Conservation (phyloP, 768 basidiomycete genomes). For the Xanthoconium purpureum region DNA sequence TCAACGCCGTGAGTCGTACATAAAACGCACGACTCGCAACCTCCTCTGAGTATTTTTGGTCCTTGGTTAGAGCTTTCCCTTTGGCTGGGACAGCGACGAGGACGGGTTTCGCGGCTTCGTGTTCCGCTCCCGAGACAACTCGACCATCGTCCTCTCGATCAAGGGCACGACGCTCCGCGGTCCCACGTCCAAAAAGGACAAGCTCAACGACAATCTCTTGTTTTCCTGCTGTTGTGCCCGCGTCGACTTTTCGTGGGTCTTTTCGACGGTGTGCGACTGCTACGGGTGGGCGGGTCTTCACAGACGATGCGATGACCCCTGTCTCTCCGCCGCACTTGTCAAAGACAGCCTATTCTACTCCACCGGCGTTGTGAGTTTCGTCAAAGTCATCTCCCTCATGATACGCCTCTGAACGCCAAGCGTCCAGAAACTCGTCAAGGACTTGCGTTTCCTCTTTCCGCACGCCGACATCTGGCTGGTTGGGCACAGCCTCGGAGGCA, state of each 20-base stretch:
- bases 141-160: slow-evolving; percentile 82
- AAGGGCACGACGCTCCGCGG: slow-evolving; percentile 87
- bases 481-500: slow-evolving; percentile 62
- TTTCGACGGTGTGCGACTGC: slow-evolving; percentile 86
- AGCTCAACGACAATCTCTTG: slow-evolving; percentile 86
- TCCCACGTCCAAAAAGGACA: slow-evolving; percentile 86
- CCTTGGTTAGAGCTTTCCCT: slow-evolving; percentile 62
- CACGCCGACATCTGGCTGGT: slow-evolving; percentile 59
- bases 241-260: slow-evolving; percentile 83
- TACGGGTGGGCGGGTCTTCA: slow-evolving; percentile 48
- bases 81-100: slow-evolving; percentile 65
- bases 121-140: slow-evolving; percentile 74
- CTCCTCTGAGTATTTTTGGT: slow-evolving; percentile 3
- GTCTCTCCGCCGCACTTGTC: slow-evolving; percentile 79
- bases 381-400: not conserved
- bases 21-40: not conserved
- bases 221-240: slow-evolving; percentile 94
- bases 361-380: slow-evolving; percentile 67
- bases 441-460: slow-evolving; percentile 56
- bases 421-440: slow-evolving; percentile 51
- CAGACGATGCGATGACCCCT: slow-evolving; percentile 75
- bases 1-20: slow-evolving; percentile 36
- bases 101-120: slow-evolving; percentile 91
- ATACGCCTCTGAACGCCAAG: slow-evolving; percentile 7
- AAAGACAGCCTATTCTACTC: slow-evolving; percentile 93